Conservation (phyloP, 2,329 filamentous ascomycete genomes). For the Stachybotrys echinatus region DNA sequence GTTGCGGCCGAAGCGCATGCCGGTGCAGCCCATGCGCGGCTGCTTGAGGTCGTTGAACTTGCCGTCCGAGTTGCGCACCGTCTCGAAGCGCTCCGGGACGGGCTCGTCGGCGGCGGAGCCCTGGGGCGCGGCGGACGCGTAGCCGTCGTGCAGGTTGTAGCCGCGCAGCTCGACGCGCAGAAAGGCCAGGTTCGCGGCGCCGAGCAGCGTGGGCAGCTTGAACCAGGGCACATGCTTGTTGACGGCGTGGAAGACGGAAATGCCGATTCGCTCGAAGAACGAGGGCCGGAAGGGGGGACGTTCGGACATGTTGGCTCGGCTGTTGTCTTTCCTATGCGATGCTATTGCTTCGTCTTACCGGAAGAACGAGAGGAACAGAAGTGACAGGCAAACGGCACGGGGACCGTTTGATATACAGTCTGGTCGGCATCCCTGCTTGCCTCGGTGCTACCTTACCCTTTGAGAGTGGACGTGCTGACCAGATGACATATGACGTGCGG, state of each 20-base stretch:
- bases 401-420: neutral
- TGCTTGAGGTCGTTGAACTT: constrained; percentile 33
- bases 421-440: neutral
- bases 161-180: constrained; percentile 35
- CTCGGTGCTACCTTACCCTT: neutral
- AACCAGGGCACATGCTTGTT: constrained; percentile 35
- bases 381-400: too few species aligned
- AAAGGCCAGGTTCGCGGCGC: constrained; percentile 33
- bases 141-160: constrained; percentile 37
- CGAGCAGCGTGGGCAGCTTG: constrained; percentile 32
- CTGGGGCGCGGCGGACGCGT: constrained; percentile 23
- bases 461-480: neutral
- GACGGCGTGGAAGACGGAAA: constrained; percentile 28
- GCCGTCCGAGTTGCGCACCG: constrained; percentile 36
- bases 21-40: constrained; percentile 37
- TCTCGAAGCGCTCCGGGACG: constrained; percentile 23
- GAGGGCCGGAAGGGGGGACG: constrained; percentile 17
- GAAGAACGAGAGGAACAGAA: neutral
- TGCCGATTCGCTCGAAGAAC: constrained; percentile 19
- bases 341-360: too few species aligned
- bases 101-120: constrained; percentile 23
- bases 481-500: neutral
- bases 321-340: too few species aligned
- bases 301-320: neutral
- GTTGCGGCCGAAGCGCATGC: constrained; percentile 40